Evolutionary conservation across 306 rosid species (phyloP).

Genomic region (Alnus rubra): DNA sequence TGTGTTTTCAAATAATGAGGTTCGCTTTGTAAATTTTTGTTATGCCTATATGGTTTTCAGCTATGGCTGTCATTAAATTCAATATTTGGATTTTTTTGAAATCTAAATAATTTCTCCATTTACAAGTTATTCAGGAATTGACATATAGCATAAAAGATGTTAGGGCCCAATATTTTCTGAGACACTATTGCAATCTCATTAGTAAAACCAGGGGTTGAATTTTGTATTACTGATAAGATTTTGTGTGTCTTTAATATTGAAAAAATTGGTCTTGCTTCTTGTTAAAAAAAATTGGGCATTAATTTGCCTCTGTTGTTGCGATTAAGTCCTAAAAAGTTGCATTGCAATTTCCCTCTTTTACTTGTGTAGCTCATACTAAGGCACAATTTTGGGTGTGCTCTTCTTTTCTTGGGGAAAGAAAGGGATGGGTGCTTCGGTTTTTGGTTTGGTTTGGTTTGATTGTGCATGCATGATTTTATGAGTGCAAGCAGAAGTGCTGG

Average conservation of each 20-base stretch:
- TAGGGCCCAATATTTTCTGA: conserved; percentile 10
- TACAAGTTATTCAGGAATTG: conserved; percentile 25
- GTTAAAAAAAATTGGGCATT: not conserved
- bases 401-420: not conserved
- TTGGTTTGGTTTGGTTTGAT: not conserved
- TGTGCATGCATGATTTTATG: not conserved
- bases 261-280: not conserved
- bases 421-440: not conserved
- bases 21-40: not conserved
- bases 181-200: not conserved
- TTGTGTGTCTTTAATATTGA: conserved; percentile 10
- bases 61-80: conserved; percentile 1
- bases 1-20: not conserved
- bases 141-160: conserved; percentile 1
- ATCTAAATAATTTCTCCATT: not conserved
- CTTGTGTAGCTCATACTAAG: not conserved
- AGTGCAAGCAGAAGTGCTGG: not conserved
- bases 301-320: not conserved
- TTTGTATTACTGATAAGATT: not conserved
- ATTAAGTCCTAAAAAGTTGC: not conserved
- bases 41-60: conserved; percentile 6
- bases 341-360: not conserved
- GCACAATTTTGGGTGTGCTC: not conserved
- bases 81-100: conserved; percentile 2
- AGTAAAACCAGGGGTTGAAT: not conserved